Percentiles rank a stretch among this genome's conserved stretches.
These are phyloP conservation scores for Punica granatum DNA, from an alignment of 345 rosid genomes.

Conservation along the genomic window DNA sequence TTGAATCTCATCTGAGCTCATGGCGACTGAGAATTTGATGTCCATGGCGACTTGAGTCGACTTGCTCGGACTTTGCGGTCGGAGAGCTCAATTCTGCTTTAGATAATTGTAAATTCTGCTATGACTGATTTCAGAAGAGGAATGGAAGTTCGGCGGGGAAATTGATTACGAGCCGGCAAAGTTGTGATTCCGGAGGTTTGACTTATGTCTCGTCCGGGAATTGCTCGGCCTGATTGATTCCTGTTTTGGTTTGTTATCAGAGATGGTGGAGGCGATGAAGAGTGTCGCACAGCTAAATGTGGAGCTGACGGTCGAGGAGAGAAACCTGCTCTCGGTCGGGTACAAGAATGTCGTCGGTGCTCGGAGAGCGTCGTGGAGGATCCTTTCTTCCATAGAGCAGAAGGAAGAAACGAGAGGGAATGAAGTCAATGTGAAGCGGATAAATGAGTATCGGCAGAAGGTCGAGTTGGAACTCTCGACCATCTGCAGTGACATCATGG, in stretches of 20 bases:
- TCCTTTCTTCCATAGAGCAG: conserved; percentile 29
- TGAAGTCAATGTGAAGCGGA: conserved; percentile 24
- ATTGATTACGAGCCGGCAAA: not conserved
- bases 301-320: conserved; percentile 30
- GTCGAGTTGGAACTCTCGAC: conserved; percentile 26
- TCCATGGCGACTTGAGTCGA: not conserved
- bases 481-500: conserved; percentile 34
- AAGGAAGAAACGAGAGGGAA: conserved; percentile 31
- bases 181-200: not conserved
- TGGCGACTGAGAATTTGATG: not conserved
- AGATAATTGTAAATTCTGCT: not conserved
- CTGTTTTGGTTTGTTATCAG: conserved; percentile 9
- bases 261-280: conserved; percentile 37
- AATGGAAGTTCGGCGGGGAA: not conserved
- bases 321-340: conserved; percentile 31
- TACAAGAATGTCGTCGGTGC: conserved; percentile 31
- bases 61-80: not conserved
- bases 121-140: not conserved
- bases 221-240: not conserved
- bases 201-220: not conserved
- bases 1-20: not conserved
- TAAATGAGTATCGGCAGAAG: conserved; percentile 30
- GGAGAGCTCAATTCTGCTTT: not conserved
- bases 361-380: conserved; percentile 37
- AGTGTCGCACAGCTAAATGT: conserved; percentile 28